Evolutionary conservation across 306 rosid species (phyloP), one percentile per base, ranked within the genome.

Genomic region (Malus sylvestris): DNA sequence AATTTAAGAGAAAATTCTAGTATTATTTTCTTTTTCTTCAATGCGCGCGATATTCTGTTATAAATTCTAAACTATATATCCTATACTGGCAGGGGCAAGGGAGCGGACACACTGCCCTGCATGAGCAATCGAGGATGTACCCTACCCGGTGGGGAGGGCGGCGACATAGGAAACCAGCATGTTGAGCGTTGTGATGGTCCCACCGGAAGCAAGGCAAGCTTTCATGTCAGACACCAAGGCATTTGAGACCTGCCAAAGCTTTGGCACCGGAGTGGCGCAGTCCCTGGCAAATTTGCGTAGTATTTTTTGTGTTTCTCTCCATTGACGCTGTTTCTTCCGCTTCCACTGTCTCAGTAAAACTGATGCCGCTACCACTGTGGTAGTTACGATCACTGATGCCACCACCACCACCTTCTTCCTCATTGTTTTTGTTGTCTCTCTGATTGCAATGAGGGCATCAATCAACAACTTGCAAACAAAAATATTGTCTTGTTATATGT

Each of bases 111-210:
- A 38, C 42, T 38, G 42, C 42, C 42, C 42, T 38, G 42, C 42
- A 38, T 38, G 15, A 29, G 8, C 29, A 16, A 18, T 30, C 10
- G 68, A 64, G 44, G 23, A 14, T 16, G 63, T 23, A 8, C 42
- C 57, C 4, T 86, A 89, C 93, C 93, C 93, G 58, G 55, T 80
- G 70, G 95, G 93, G 72, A 91, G 90, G 0, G 88, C 79, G 60
- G 82, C 80, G 61, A 78, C 73, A 40, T 88, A 80, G 10, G 94
- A 88, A 84, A 91, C 77, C 64, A 85, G 71, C 89, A 83, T 86
- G 38, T 85, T 82, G 62, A 91, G 87, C 75, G 85, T 71, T 74
- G 84, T 46, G 16, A 6, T 38, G 61, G 79, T 25, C 73, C 80
- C 77, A 29, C 32, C 29, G 30, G 87, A 71, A 52, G 72, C 81